Conservation (phyloP, 441 rosid genomes). For the Erodium moschatum region DNA sequence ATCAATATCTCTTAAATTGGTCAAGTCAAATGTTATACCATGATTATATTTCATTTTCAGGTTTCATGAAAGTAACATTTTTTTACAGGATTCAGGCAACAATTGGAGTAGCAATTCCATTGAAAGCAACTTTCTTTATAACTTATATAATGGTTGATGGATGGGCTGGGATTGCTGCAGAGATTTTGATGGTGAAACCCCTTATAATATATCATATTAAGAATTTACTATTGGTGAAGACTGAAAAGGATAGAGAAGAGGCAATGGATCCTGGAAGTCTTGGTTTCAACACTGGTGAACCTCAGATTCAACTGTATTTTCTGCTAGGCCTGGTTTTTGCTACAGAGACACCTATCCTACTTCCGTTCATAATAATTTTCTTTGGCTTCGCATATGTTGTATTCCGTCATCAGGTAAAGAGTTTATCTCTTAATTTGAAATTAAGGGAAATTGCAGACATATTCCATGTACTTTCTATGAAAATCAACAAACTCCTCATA, state of each 20-base stretch:
- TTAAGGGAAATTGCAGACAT: neutral
- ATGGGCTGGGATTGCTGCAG: slow-evolving; percentile 95
- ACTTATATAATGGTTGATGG: slow-evolving; percentile 55
- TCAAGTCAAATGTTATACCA: neutral
- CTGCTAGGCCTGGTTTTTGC: slow-evolving; percentile 87
- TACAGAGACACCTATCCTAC: slow-evolving; percentile 67
- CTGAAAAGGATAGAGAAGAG: slow-evolving; percentile 88
- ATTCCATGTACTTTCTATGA: neutral
- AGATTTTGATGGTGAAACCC: slow-evolving; percentile 72
- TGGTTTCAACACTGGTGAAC: slow-evolving; percentile 84
- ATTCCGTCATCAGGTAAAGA: slow-evolving; percentile 82
- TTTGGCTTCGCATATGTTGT: slow-evolving; percentile 71
- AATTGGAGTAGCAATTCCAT: slow-evolving; percentile 78
- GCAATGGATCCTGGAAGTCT: slow-evolving; percentile 94
- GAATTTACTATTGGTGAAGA: slow-evolving; percentile 50
- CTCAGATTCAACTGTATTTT: slow-evolving; percentile 82
- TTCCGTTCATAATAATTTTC: slow-evolving; percentile 78
- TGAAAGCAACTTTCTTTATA: slow-evolving; percentile 37
- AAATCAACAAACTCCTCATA: neutral
- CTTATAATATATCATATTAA: slow-evolving; percentile 77
- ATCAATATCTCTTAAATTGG: neutral
- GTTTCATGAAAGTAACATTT: neutral
- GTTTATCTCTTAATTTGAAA: neutral
- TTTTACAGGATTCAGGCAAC: slow-evolving; percentile 66
- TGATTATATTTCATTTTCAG: slow-evolving; percentile 9